phyloP scores from a whole-genome alignment of 345 rosid genomes.

The Brassica rapa region DNA sequence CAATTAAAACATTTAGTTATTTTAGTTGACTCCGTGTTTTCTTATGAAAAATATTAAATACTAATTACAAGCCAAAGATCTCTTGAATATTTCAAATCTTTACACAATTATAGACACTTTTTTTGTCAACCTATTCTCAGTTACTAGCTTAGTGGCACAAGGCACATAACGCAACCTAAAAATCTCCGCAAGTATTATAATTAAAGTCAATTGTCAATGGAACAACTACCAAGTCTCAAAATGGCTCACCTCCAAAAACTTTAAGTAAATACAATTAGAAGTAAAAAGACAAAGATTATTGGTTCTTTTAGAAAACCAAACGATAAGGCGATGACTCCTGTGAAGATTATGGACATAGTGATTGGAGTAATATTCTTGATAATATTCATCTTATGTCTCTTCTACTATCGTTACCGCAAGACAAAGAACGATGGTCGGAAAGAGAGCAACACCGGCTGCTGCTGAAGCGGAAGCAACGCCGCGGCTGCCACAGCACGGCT shows the following conservation, averaged over 20 bases:
- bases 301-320: conserved; percentile 4
- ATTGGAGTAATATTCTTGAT: conserved; percentile 29
- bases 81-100: not conserved
- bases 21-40: no score
- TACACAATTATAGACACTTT: not conserved
- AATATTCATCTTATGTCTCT: conserved; percentile 29
- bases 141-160: not conserved
- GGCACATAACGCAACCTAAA: not conserved
- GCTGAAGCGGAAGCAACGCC: conserved; percentile 3
- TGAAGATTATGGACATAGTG: conserved; percentile 34
- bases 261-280: not conserved
- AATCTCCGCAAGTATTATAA: not conserved
- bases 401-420: conserved; percentile 23
- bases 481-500: not conserved
- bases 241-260: not conserved
- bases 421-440: conserved; percentile 19
- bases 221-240: not conserved
- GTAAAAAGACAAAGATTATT: not conserved
- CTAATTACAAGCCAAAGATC: not conserved
- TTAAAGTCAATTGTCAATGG: not conserved
- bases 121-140: not conserved
- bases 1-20: no score
- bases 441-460: conserved; percentile 25
- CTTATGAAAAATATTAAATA: no score
- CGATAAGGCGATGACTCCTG: conserved; percentile 22